Base-by-base conservation (phyloP, 108 stramenopile species). In the Mediolabrus comicus region DNA sequence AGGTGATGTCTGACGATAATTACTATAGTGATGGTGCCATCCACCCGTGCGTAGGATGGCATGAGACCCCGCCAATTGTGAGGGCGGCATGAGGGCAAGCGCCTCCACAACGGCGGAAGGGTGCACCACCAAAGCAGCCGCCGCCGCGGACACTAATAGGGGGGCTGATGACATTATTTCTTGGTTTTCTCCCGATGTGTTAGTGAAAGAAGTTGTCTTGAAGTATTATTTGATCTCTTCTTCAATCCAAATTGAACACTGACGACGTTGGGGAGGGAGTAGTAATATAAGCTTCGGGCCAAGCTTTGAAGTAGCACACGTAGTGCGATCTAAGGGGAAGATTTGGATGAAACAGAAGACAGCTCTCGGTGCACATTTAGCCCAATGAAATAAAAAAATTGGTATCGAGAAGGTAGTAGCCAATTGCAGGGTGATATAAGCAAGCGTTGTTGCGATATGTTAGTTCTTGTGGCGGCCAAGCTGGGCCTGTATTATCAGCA, bases 251-350 rank as follows among this genome's bases (percentile, higher is more conserved):
- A 19, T 46, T 2, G 2, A 1, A 46, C 0, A 6, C 14, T 3
- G 2, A 8, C 22, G 19, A 22, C 43, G 43, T 46, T 6, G 46
- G 46, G 8, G 46, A 49, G 19, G 46, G 19, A 49, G 46, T 49
- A 49, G 46, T 49, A 49, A 49, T 49, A 49, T 22, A 49, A 49
- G 46, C 46, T 49, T 49, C 46, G 22, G 46, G 22, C 22, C 22
- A 49, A 49, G 46, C 46, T 49, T 49, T 49, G 46, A 49, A 49
- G 22, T 49, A 24, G 46, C 46, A 49, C 46, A 49, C 46, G 46
- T 49, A 49, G 22, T 49, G 46, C 22, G 46, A n/a, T 49, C 22
- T 17, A 22, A 9, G 46, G 22, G 41, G 41, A 3, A 49, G 16
- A 1, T 17, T 22, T 22, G 46, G 46, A 49, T 49, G 19, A 22